Conservation (phyloP, 2,329 filamentous ascomycete species). For the Aspergillus ustus region DNA sequence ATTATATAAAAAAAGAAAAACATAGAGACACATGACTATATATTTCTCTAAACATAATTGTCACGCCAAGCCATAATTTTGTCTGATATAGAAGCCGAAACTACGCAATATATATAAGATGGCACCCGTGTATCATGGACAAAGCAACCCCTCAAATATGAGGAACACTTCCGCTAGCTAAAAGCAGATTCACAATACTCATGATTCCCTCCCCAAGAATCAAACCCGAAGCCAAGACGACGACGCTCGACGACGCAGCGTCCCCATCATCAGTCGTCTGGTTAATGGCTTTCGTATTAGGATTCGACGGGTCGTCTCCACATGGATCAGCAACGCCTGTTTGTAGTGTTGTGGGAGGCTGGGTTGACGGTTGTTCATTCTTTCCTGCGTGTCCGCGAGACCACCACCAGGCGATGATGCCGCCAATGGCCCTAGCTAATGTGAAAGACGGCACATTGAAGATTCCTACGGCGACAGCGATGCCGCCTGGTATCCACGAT, state of each 20-base stretch:
- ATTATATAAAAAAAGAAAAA: background rate
- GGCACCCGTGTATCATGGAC: background rate
- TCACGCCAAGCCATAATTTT: background rate
- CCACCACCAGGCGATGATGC: conserved; percentile 80
- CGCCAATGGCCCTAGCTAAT: conserved; percentile 81
- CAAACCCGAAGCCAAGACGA: conserved; percentile 86
- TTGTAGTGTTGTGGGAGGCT: background rate
- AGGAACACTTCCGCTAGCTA: conserved; percentile 77
- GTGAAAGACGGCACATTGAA: conserved; percentile 98
- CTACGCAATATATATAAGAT: background rate
- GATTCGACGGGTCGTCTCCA: background rate
- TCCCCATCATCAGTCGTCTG: conserved; percentile 36
- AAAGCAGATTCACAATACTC: conserved; percentile 84
- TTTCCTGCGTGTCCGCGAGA: conserved; percentile 48
- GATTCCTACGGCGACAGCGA: conserved; percentile 96
- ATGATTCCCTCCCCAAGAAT: conserved; percentile 91
- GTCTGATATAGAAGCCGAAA: background rate
- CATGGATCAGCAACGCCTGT: background rate
- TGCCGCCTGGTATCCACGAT: conserved; percentile 82
- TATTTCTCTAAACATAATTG: background rate
- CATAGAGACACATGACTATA: background rate
- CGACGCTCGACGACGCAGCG: conserved; percentile 65
- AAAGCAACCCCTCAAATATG: conserved; percentile 59
- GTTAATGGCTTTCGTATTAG: conserved; percentile 47
- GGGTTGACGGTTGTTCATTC: background rate